Evolutionary conservation across 2,329 filamentous ascomycete genomes (phyloP), one percentile per base, ranked within the genome.

Genomic region (Neocucurbitaria cava): DNA sequence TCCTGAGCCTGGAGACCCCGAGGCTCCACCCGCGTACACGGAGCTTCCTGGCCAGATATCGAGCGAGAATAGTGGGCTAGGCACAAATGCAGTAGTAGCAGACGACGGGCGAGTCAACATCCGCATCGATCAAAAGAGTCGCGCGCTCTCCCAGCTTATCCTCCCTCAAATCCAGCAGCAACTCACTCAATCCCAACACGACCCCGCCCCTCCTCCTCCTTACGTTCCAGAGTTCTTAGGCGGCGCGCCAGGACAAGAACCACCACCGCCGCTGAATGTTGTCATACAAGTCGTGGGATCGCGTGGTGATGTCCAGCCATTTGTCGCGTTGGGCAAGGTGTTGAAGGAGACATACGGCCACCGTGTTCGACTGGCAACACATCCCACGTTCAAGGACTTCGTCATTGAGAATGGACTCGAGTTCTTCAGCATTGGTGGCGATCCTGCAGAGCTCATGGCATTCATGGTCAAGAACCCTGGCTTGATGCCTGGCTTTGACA

Each of bases 171-270:
- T 78, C 30, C 72, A 76, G 23, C 71, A 67, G 13, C 72, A 77
- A 52, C 65, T 76, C 54, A 67, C 67, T 9, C 65, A 69, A n/a
- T 76, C 74, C 20, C 77, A 80, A 31, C 76, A 83, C 39, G 82
- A 87, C 48, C 77, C 79, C 21, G 77, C 81, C 54, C 82, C 88
- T 2, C 87, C 88, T 23, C 87, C 87, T 1, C 82, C 86, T 28
- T 92, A 91, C 65, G 87, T 92, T 38, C 89, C 90, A 1, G 85
- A 88, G n/a, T 88, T 84, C 35, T 80, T 93, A 2, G 88, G 88
- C 49, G 88, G 88, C 33, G 80, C 81, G 46, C 85, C 86, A 7
- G 85, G 83, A 2, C 84, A 88, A 65, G 80, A 74, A 5, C 78
- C 79, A 2, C 79, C 80, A 5, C 80, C 79, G 23, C 76, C 77